phyloP scores from a whole-genome alignment of 202 grass and related monocot genomes.

The Bolboschoenoplectus hybrid region DNA sequence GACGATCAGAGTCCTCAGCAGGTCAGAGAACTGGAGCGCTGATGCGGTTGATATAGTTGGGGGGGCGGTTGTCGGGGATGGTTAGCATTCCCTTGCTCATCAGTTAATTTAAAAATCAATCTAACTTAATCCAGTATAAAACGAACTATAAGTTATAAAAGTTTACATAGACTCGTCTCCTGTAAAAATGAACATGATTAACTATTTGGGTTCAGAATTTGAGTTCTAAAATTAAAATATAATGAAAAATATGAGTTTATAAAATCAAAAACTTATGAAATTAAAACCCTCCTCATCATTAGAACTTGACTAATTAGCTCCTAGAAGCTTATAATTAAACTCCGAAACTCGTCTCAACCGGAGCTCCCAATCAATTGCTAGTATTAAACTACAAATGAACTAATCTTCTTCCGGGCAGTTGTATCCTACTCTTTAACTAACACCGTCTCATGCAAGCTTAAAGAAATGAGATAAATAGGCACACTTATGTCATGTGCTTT shows the following conservation, averaged over 20 bases:
- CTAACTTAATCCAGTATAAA: too few species aligned
- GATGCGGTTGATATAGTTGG: neutral
- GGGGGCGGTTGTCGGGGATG: neutral
- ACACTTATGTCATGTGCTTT: slow-evolving; percentile 42
- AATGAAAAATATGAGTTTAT: too few species aligned
- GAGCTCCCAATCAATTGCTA: slow-evolving; percentile 13
- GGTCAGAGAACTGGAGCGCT: neutral
- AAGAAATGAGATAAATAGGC: slow-evolving; percentile 33
- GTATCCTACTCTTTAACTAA: slow-evolving; percentile 71
- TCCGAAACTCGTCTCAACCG: neutral
- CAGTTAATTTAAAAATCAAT: neutral
- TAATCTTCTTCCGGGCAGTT: slow-evolving; percentile 39
- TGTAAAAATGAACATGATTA: too few species aligned
- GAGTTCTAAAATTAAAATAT: too few species aligned
- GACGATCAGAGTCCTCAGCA: slow-evolving; percentile 27
- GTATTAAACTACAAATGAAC: neutral
- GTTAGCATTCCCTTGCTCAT: neutral
- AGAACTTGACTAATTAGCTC: too few species aligned
- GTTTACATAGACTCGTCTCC: too few species aligned
- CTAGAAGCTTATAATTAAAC: neutral
- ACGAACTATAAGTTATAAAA: too few species aligned
- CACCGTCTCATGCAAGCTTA: slow-evolving; percentile 56
- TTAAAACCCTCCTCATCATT: too few species aligned
- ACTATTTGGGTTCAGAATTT: too few species aligned
- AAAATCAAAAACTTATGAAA: too few species aligned